These are phyloP conservation scores for Suillus decipiens DNA, from an alignment of 768 basidiomycete species.

Conservation along the genomic window DNA sequence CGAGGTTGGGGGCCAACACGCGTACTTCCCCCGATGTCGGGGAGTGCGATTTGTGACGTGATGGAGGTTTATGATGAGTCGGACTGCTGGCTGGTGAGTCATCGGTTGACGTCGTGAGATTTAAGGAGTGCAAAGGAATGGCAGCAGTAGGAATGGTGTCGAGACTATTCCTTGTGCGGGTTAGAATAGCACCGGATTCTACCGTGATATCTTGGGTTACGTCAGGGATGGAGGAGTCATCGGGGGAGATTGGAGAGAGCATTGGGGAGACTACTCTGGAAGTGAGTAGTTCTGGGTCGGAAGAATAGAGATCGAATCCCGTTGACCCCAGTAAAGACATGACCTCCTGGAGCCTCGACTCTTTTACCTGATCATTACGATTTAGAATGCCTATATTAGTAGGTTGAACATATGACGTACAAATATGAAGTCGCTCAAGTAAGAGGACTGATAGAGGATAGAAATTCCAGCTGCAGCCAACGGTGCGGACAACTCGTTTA, in stretches of 20 bases:
- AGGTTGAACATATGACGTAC: slow-evolving; percentile 41
- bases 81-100: slow-evolving; percentile 11
- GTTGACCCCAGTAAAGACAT: slow-evolving; percentile 58
- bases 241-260: slow-evolving; percentile 33
- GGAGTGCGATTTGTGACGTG: slow-evolving; percentile 48
- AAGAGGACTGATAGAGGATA: slow-evolving; percentile 81
- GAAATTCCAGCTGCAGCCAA: slow-evolving; percentile 77
- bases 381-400: slow-evolving; percentile 7
- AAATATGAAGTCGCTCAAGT: slow-evolving; percentile 82
- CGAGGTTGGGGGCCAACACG: slow-evolving; percentile 67
- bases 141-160: slow-evolving; percentile 28
- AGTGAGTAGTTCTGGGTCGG: slow-evolving; percentile 41
- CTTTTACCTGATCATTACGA: slow-evolving; percentile 54
- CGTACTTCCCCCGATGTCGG: slow-evolving; percentile 60
- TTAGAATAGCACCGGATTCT: slow-evolving; percentile 47
- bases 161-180: slow-evolving; percentile 45
- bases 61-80: slow-evolving; percentile 19
- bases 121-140: slow-evolving; percentile 13
- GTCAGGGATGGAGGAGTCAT: slow-evolving; percentile 32
- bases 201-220: slow-evolving; percentile 31
- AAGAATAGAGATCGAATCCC: slow-evolving; percentile 66
- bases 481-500: slow-evolving; percentile 75
- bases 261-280: slow-evolving; percentile 33
- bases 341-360: slow-evolving; percentile 61
- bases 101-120: slow-evolving; percentile 9